These are phyloP conservation scores for apple (Malus domestica) DNA, from an alignment of 306 rosid genomes.

Conservation along the genomic window ASM211411v1 NC_041793.1:38836001-38836500, in stretches of 20 bases:
- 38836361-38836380: not conserved
- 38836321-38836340: not conserved
- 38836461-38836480: too few species aligned
- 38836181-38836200: not conserved
- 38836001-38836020: not conserved
- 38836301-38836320: not conserved
- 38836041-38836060: not conserved
- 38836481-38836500: not conserved
- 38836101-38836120: not conserved
- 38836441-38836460: too few species aligned
- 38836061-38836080: not conserved
- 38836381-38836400: too few species aligned
- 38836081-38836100: not conserved
- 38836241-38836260: conserved; percentile 1
- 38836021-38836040: not conserved
- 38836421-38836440: too few species aligned
- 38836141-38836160: conserved; percentile 3
- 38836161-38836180: not conserved
- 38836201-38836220: not conserved
- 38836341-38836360: not conserved
- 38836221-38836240: not conserved
- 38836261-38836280: not conserved
- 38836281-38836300: not conserved
- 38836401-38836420: too few species aligned
- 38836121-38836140: not conserved